Conservation (phyloP, 345 rosid genomes). For the Gossypium anomalum region DNA sequence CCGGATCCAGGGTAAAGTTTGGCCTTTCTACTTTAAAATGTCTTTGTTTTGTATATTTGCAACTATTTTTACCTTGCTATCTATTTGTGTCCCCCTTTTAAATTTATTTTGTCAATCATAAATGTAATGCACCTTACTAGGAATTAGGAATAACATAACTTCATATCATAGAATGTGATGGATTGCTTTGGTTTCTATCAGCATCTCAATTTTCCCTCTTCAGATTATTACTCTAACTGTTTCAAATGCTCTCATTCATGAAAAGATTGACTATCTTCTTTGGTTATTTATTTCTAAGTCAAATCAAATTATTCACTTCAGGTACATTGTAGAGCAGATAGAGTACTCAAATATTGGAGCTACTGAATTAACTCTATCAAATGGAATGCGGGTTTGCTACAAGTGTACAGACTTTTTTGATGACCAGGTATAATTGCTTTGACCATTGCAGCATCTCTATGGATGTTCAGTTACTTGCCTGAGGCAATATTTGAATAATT, state of each 20-base stretch:
- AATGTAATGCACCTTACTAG: neutral
- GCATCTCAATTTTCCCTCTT: neutral
- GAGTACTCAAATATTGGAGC: slow-evolving; percentile 75
- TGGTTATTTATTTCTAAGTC: neutral
- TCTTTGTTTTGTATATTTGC: slow-evolving; percentile 7
- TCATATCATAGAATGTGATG: neutral
- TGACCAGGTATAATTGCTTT: slow-evolving; percentile 63
- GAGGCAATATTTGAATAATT: neutral
- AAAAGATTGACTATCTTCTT: neutral
- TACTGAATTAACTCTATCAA: slow-evolving; percentile 73
- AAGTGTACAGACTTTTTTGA: slow-evolving; percentile 83
- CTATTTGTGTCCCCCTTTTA: neutral
- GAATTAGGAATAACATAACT: neutral
- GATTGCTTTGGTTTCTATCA: neutral
- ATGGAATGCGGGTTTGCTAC: slow-evolving; percentile 84
- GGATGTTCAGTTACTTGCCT: neutral
- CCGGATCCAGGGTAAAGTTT: slow-evolving; percentile 74
- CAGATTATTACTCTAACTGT: neutral
- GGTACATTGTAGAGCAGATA: slow-evolving; percentile 49
- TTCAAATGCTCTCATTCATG: neutral
- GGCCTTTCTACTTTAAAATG: slow-evolving; percentile 8
- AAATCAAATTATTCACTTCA: slow-evolving; percentile 32
- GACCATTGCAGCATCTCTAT: neutral
- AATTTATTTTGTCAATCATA: slow-evolving; percentile 5
- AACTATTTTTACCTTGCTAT: neutral